Percentiles rank a stretch among this genome's conserved stretches.
Evolutionary conservation across 2,329 filamentous ascomycete species (phyloP).

Genomic region (Ophiognomonia clavigignenti-juglandacearum): DNA sequence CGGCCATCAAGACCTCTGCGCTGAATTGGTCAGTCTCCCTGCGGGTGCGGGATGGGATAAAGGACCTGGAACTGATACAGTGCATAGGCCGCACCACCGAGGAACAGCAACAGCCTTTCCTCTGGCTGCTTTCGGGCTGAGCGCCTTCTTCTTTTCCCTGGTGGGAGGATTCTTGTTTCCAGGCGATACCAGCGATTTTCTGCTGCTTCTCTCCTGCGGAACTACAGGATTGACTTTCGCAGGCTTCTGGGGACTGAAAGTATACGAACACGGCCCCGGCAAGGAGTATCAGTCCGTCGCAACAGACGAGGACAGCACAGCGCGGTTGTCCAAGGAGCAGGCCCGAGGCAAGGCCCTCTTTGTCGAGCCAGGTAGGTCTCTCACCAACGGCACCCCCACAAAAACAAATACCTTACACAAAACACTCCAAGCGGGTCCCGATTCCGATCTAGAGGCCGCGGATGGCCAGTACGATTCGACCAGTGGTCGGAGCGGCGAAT

Average conservation of each 20-base stretch:
- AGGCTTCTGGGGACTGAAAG: slow-evolving; percentile 80
- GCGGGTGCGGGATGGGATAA: background rate
- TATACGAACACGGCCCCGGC: slow-evolving; percentile 53
- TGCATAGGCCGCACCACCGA: slow-evolving; percentile 63
- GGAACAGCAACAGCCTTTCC: slow-evolving; percentile 94
- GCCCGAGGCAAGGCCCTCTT: slow-evolving; percentile 37
- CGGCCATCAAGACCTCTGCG: slow-evolving; percentile 79
- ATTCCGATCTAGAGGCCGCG: slow-evolving; percentile 5
- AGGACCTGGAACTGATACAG: background rate
- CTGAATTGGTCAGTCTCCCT: slow-evolving; percentile 63
- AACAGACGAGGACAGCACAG: slow-evolving; percentile 26
- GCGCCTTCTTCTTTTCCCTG: slow-evolving; percentile 91
- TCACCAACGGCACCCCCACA: slow-evolving; percentile 30
- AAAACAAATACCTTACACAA: slow-evolving; percentile 26
- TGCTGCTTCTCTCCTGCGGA: slow-evolving; percentile 74
- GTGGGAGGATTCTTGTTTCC: slow-evolving; percentile 74
- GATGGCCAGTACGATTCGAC: slow-evolving; percentile 9
- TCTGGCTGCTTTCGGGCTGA: slow-evolving; percentile 86
- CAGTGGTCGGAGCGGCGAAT: slow-evolving; percentile 13
- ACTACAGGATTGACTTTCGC: slow-evolving; percentile 71
- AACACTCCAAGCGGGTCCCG: slow-evolving; percentile 20
- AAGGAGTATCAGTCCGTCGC: slow-evolving; percentile 52
- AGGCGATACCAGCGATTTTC: slow-evolving; percentile 74
- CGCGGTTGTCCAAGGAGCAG: slow-evolving; percentile 31
- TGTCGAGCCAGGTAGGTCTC: slow-evolving; percentile 35